phyloP scores from a whole-genome alignment of 2,329 filamentous ascomycete genomes.

The Talaromyces rugulosus region DNA sequence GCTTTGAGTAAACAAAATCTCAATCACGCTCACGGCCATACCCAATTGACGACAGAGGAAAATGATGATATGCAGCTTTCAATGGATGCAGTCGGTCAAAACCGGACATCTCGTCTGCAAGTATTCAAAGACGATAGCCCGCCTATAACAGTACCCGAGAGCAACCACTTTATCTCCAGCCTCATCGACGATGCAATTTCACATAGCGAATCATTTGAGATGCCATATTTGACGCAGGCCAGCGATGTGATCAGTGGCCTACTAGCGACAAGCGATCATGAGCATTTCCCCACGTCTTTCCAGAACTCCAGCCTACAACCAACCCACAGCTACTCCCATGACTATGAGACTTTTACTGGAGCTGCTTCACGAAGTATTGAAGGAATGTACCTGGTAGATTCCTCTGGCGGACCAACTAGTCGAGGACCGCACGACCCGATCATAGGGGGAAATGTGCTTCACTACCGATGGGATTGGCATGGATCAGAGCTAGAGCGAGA shows the following conservation, averaged over 20 bases:
- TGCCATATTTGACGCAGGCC: background rate
- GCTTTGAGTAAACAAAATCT: background rate
- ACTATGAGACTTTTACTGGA: background rate
- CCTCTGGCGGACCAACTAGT: background rate
- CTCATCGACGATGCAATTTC: background rate
- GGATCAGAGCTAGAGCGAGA: constrained; percentile 3
- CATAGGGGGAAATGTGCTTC: constrained; percentile 11
- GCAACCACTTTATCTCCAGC: background rate
- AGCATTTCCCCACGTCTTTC: constrained; percentile 1
- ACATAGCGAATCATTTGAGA: background rate
- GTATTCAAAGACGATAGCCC: constrained; percentile 34
- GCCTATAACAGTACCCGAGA: background rate
- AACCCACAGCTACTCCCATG: constrained; percentile 4
- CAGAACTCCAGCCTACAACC: background rate
- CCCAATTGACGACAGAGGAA: constrained; percentile 23
- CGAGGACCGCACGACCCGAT: constrained; percentile 9
- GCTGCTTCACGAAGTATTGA: constrained; percentile 5
- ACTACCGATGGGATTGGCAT: constrained; percentile 13
- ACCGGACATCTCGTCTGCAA: constrained; percentile 26
- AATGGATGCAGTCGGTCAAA: constrained; percentile 25
- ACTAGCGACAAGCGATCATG: constrained; percentile 1
- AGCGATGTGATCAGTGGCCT: constrained; percentile 1
- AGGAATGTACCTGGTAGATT: constrained; percentile 11
- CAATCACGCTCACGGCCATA: constrained; percentile 12
- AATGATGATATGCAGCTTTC: constrained; percentile 29